These are phyloP conservation scores for Exophiala dermatitidis DNA, from an alignment of 2,329 filamentous ascomycete species.

Conservation along the genomic window DNA sequence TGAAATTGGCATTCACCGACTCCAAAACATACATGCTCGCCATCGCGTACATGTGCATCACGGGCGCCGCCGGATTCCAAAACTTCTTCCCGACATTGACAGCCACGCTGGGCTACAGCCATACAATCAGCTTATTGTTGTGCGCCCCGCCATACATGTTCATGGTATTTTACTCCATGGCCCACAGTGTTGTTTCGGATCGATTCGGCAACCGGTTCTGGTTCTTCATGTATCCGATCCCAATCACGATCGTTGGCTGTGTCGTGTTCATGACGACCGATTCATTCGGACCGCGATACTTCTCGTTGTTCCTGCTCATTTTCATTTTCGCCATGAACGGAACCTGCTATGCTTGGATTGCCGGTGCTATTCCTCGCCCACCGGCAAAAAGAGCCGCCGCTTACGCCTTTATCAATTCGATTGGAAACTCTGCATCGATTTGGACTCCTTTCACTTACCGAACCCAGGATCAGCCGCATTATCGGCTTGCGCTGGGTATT, in stretches of 20 bases:
- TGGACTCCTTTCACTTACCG: slow-evolving; percentile 48
- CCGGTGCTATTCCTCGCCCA: slow-evolving; percentile 45
- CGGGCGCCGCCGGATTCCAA: slow-evolving; percentile 47
- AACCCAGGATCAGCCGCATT: slow-evolving; percentile 35
- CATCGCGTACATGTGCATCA: slow-evolving; percentile 45
- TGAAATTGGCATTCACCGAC: slow-evolving; percentile 47
- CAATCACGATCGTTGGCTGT: slow-evolving; percentile 46
- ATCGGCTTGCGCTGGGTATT: slow-evolving; percentile 37
- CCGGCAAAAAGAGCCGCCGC: slow-evolving; percentile 51
- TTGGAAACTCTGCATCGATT: slow-evolving; percentile 49
- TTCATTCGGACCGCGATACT: slow-evolving; percentile 48
- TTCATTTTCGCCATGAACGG: slow-evolving; percentile 53
- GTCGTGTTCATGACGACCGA: slow-evolving; percentile 50
- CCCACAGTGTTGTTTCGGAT: slow-evolving; percentile 43
- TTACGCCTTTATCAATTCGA: slow-evolving; percentile 49
- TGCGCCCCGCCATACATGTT: slow-evolving; percentile 50
- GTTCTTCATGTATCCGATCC: slow-evolving; percentile 48
- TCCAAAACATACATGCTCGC: slow-evolving; percentile 38
- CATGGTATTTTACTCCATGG: slow-evolving; percentile 45
- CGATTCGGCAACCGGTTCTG: slow-evolving; percentile 44
- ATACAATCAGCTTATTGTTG: slow-evolving; percentile 46
- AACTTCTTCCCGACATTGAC: slow-evolving; percentile 52
- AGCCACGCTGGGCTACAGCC: slow-evolving; percentile 38
- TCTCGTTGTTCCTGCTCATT: slow-evolving; percentile 48
- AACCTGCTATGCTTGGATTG: slow-evolving; percentile 46